A percentile compares a stretch with the other conserved stretches of the same genome.
These are phyloP conservation scores for Huiozyma sinensis DNA, from an alignment of 805 yeast species.

Conservation along the genomic window DNA sequence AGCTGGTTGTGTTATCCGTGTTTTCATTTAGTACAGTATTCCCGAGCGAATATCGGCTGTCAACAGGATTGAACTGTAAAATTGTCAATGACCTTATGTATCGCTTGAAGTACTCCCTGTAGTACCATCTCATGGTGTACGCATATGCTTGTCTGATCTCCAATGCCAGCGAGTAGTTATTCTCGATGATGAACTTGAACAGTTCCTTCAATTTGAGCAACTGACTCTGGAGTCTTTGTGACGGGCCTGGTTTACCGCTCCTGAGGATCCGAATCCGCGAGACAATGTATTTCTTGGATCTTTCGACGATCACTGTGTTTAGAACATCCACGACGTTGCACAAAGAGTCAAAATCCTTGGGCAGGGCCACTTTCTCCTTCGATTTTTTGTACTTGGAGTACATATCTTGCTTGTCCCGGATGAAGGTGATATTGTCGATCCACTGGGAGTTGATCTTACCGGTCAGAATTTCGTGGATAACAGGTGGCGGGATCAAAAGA, in stretches of 20 bases:
- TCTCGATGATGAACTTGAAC: constrained; percentile 43
- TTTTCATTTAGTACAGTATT: constrained; percentile 22
- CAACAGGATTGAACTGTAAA: constrained; percentile 45
- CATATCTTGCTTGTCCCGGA: constrained; percentile 49
- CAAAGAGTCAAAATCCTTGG: constrained; percentile 20
- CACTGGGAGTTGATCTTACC: constrained; percentile 52
- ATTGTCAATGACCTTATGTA: constrained; percentile 65
- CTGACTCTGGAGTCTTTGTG: constrained; percentile 64
- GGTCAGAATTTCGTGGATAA: constrained; percentile 45
- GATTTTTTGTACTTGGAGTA: constrained; percentile 31
- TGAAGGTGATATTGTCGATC: constrained; percentile 51
- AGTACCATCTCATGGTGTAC: constrained; percentile 91
- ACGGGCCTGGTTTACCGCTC: constrained; percentile 45
- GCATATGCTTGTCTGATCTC: constrained; percentile 74
- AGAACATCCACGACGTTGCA: constrained; percentile 35
- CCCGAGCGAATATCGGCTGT: constrained; percentile 47
- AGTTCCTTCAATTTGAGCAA: constrained; percentile 54
- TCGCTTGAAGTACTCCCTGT: constrained; percentile 63
- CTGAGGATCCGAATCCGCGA: constrained; percentile 58
- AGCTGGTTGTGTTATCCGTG: constrained; percentile 11
- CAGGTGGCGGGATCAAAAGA: constrained; percentile 62
- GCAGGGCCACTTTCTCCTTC: constrained; percentile 4
- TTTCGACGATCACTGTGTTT: constrained; percentile 55
- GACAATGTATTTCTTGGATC: constrained; percentile 62
- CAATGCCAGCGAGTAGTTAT: constrained; percentile 51